Conservation (phyloP, 257 asterid genomes). For the Jaltomata sinuosa region DNA sequence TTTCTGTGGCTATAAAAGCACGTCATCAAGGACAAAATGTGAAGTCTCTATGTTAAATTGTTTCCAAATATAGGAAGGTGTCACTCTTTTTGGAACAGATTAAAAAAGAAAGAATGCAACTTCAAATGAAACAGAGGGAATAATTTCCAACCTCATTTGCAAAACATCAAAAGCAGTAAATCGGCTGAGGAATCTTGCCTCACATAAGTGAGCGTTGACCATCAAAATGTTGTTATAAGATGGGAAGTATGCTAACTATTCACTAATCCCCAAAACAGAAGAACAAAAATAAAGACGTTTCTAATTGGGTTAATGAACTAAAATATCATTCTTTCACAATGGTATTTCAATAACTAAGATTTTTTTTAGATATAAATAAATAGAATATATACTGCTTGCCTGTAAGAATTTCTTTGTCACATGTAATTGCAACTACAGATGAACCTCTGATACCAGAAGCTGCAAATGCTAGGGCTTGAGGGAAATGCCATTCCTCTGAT, state of each 20-base stretch:
- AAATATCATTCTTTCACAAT: neutral
- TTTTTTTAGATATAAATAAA: neutral
- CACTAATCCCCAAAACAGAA: neutral
- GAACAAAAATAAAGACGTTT: neutral
- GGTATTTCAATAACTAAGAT: neutral
- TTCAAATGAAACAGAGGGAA: neutral
- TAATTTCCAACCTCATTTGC: neutral
- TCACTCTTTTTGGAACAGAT: neutral
- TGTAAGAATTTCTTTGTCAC: constrained; percentile 82
- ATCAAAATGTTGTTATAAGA: neutral
- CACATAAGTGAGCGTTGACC: neutral
- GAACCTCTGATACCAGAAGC: constrained; percentile 77
- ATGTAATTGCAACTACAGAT: constrained; percentile 63
- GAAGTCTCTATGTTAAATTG: neutral
- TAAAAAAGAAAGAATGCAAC: neutral
- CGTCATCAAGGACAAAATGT: neutral
- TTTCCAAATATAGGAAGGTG: neutral
- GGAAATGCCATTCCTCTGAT: constrained; percentile 76
- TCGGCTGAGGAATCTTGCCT: neutral
- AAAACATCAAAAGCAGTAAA: neutral
- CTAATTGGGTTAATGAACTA: neutral
- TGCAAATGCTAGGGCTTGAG: constrained; percentile 81
- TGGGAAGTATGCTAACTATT: neutral
- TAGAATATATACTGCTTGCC: constrained; percentile 34
- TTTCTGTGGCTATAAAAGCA: neutral